A percentile compares a stretch with the other conserved stretches of the same genome.
These are phyloP conservation scores for Yamadazyma akitaensis DNA, from an alignment of 805 yeast species.

Conservation along the genomic window DNA sequence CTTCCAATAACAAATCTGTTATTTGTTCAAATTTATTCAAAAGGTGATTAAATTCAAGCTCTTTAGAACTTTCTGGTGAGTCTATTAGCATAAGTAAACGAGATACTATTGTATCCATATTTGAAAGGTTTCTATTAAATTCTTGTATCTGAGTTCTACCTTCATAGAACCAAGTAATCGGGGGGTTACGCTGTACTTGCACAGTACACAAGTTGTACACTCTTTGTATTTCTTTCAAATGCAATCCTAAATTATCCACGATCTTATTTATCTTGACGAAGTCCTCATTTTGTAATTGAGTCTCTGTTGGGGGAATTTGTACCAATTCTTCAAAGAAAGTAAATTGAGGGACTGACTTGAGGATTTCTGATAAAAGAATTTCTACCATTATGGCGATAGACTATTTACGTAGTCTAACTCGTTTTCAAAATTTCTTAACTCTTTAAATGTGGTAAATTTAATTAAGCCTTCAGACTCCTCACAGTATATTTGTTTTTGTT, in stretches of 20 bases:
- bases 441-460: not conserved
- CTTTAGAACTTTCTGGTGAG: slow-evolving; percentile 9
- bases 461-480: not conserved
- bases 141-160: slow-evolving; percentile 20
- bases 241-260: slow-evolving; percentile 25
- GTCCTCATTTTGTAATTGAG: slow-evolving; percentile 20
- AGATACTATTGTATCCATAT: slow-evolving; percentile 24
- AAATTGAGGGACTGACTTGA: slow-evolving; percentile 18
- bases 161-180: slow-evolving; percentile 25
- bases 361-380: slow-evolving; percentile 16
- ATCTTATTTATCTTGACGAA: slow-evolving; percentile 25
- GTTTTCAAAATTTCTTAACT: not conserved
- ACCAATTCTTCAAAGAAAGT: slow-evolving; percentile 22
- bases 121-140: slow-evolving; percentile 18
- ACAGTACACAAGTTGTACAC: slow-evolving; percentile 13
- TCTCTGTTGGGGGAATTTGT: slow-evolving; percentile 15
- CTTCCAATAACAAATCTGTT: slow-evolving; percentile 25
- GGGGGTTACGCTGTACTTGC: not conserved
- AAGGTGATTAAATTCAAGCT: slow-evolving; percentile 14
- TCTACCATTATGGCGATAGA: slow-evolving; percentile 5
- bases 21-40: slow-evolving; percentile 24
- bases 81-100: slow-evolving; percentile 19
- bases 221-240: slow-evolving; percentile 19
- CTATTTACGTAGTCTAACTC: not conserved
- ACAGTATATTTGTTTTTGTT: slow-evolving; percentile 6